Evolutionary conservation across 1,284 basidiomycete genomes (phyloP).

Genomic region (Xerocomus minutiporus): DNA sequence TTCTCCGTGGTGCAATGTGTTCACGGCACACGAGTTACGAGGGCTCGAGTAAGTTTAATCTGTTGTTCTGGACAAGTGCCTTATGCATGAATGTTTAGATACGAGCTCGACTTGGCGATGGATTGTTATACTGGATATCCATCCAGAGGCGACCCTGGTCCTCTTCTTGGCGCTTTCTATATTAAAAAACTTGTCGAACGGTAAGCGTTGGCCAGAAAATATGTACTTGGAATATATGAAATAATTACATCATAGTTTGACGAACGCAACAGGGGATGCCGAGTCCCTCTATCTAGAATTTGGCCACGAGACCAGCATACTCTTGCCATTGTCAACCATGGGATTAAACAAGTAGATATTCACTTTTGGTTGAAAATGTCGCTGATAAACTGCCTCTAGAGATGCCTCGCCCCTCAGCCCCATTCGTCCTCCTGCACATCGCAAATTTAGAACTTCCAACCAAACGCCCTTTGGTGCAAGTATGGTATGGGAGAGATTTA

Average conservation of each 20-base stretch:
- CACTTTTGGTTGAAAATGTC: not conserved
- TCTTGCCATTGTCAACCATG: conserved; percentile 41
- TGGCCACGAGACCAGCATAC: conserved; percentile 47
- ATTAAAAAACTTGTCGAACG: conserved; percentile 43
- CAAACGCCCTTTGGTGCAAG: conserved; percentile 44
- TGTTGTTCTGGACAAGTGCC: not conserved
- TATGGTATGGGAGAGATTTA: conserved; percentile 47
- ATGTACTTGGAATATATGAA: not conserved
- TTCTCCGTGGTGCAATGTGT: conserved; percentile 43
- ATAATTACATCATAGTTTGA: conserved; percentile 29
- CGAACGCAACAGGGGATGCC: conserved; percentile 33
- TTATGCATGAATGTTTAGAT: conserved; percentile 16
- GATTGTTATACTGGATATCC: conserved; percentile 40
- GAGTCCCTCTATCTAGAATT: conserved; percentile 43
- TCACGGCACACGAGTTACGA: conserved; percentile 35
- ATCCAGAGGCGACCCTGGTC: conserved; percentile 35
- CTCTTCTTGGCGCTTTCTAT: conserved; percentile 40
- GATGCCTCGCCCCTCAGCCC: conserved; percentile 35
- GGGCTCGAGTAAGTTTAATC: conserved; percentile 36
- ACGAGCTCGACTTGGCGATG: conserved; percentile 43
- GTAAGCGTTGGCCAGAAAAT: conserved; percentile 14
- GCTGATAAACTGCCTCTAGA: conserved; percentile 15
- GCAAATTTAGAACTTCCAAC: conserved; percentile 39
- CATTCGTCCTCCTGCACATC: conserved; percentile 24
- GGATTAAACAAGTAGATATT: conserved; percentile 38